Evolutionary conservation across 2,329 filamentous ascomycete genomes (phyloP), one percentile per base, ranked within the genome.

Genomic region (Calonectria pauciramosa): DNA sequence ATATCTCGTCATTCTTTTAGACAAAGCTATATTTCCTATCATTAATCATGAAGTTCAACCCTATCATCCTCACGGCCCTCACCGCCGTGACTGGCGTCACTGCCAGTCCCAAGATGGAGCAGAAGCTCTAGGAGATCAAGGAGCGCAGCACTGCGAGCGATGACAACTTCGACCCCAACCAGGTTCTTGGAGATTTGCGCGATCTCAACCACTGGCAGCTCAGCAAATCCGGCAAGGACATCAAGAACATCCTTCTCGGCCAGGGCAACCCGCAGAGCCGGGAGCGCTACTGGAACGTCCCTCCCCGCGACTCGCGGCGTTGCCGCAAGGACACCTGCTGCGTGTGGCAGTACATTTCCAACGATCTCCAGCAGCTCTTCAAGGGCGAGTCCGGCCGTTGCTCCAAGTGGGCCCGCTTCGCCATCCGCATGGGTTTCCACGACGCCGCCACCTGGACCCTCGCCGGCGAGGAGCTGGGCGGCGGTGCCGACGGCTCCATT

Each of bases 391-490:
- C 83, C 0, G 85, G 85, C 2, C 82, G 85, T 1, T 89, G 87
- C 75, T 89, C 86, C 68, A 82, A 83, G 59, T 82, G 83, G 78
- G 88, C 88, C 11, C 85, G 88, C 11, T 83, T 80, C 59, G 86
- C 87, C 16, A 83, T 89, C 52, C 86, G 88, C 3, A 83, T 88
- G 36, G 88, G 87, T 16, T 89, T 89, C 79, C 88, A 89, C 74
- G 88, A 89, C 74, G 86, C 87, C 3, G 88, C 83, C 2, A 82
- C 84, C 30, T 89, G 87, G 87, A 86, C 85, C 47, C 85, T 84
- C 66, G 76, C 78, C 9, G 82, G 82, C 0, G 75, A 74, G n/a
- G 60, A 71, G 0, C 76, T 80, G 1, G 84, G 84, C 14, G 87
- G 87, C 18, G 88, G 88, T n/a, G 88, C 88, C 6, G 88, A 89